phyloP scores from a whole-genome alignment of 208 protist genomes.

The Wallacemonas sp. region DNA sequence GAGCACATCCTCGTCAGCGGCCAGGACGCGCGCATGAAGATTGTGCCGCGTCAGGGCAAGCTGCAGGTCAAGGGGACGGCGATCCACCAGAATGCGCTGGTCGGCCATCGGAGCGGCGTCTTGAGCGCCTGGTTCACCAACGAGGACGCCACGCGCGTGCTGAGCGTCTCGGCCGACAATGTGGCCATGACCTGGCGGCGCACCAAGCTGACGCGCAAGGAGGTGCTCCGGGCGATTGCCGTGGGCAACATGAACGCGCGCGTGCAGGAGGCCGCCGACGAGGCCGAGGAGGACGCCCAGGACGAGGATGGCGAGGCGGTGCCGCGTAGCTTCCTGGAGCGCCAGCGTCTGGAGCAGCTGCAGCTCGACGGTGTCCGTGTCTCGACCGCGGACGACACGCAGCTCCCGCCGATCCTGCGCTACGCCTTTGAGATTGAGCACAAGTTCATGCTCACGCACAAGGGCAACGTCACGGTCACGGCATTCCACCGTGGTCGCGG shows the following conservation, averaged over 20 bases:
- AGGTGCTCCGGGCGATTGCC: conserved; percentile 86
- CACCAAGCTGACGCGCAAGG: conserved; percentile 62
- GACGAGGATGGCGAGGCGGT: conserved; percentile 45
- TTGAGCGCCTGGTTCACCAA: conserved; percentile 87
- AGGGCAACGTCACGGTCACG: conserved; percentile 80
- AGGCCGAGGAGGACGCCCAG: conserved; percentile 34
- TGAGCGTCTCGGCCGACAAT: conserved; percentile 86
- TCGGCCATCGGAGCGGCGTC: conserved; percentile 86
- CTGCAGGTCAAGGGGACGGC: conserved; percentile 79
- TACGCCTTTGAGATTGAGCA: conserved; percentile 83
- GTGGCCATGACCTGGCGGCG: conserved; percentile 80
- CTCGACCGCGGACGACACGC: conserved; percentile 66
- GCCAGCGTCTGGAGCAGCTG: conserved; percentile 73
- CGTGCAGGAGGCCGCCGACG: conserved; percentile 32
- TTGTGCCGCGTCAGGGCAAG: conserved; percentile 79
- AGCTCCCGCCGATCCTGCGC: conserved; percentile 72
- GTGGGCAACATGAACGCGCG: conserved; percentile 61
- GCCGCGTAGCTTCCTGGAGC: conserved; percentile 81
- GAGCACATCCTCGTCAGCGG: conserved; percentile 84
- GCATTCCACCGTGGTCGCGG: conserved; percentile 75
- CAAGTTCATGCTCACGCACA: conserved; percentile 88
- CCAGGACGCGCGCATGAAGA: conserved; percentile 88
- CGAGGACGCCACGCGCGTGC: conserved; percentile 44
- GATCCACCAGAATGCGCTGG: conserved; percentile 75
- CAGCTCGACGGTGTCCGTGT: conserved; percentile 80